Evolutionary conservation across 225 moss, liverwort and hornwort species (phyloP), one percentile per base, ranked within the genome.

Genomic region (Sphagnum tenellum): DNA sequence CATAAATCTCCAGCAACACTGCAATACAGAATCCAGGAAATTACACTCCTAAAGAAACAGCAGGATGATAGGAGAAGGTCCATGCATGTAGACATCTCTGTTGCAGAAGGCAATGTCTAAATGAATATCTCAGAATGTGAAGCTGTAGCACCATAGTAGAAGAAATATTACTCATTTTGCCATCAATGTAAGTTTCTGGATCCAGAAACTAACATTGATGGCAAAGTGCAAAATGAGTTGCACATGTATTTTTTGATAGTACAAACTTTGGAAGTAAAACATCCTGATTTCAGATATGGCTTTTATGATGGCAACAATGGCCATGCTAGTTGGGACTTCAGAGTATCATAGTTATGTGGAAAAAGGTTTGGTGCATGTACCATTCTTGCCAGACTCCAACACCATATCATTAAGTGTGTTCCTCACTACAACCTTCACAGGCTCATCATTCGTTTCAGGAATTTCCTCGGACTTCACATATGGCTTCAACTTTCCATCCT

Each of bases 1-100:
- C 92, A 68, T 92, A 96, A 66, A 96, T 92, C 74, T 96, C 92
- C 75, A 96, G 47, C 66, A 96, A 65, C 14, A 96, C 91, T 91
- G 82, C 59, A 70, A 64, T 48, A 57, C 48, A 71, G 44, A 46
- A 48, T 9, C 49, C 12, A 13, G 44, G 58, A 4, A 58, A 3
- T 44, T 3, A 44, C 12, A 4, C 58, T 58, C 13, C 3, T 13
- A 58, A 58, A 44, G 5, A 5, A 58, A 58, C 58, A 58, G 10
- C 53, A 53, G 53, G 8, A 6, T 1, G 7, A 53, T 7, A 53
- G 8, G 10, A 6, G 10, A 53, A 4, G 2, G 3, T 58, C 58
- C 12, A 7, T 5, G 14, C 3, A 4, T 3, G 44, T 13, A 58
- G 4, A 3, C 58, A 58, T 13, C 58, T 13, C 14, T 56, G 5